These are phyloP conservation scores for Penicillium macrosclerotiorum DNA, from an alignment of 495 filamentous ascomycete species.

Conservation along the genomic window DNA sequence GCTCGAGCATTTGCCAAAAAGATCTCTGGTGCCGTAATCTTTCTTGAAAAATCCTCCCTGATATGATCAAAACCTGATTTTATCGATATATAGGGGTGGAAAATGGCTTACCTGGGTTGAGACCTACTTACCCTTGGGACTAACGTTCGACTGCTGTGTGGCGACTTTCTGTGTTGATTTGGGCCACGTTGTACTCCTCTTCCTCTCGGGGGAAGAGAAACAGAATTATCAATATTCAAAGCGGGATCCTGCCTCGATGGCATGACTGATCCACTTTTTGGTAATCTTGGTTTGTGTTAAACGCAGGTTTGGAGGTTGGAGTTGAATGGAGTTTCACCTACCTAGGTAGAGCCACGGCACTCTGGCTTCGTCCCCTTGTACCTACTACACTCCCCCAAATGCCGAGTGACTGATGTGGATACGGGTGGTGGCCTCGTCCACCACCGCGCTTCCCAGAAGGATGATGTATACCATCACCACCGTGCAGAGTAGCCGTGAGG, in stretches of 20 bases:
- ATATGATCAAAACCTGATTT: not conserved
- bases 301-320: not conserved
- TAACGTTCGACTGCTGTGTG: not conserved
- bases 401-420: not conserved
- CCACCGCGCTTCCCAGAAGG: not conserved
- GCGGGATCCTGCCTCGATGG: constrained; percentile 20
- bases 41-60: not conserved
- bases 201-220: not conserved
- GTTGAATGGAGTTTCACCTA: not conserved
- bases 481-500: constrained; percentile 3
- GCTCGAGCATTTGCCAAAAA: not conserved
- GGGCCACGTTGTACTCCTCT: not conserved
- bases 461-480: constrained; percentile 3
- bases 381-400: constrained; percentile 23
- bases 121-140: not conserved
- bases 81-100: not conserved
- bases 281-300: not conserved
- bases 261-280: not conserved
- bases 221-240: constrained; percentile 18
- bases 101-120: not conserved
- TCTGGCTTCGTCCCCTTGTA: constrained; percentile 9
- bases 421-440: not conserved
- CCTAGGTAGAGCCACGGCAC: not conserved
- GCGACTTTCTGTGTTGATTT: not conserved
- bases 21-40: not conserved